These are phyloP conservation scores for Hippophae tibetana DNA, from an alignment of 306 rosid species.

Conservation along the genomic window DNA sequence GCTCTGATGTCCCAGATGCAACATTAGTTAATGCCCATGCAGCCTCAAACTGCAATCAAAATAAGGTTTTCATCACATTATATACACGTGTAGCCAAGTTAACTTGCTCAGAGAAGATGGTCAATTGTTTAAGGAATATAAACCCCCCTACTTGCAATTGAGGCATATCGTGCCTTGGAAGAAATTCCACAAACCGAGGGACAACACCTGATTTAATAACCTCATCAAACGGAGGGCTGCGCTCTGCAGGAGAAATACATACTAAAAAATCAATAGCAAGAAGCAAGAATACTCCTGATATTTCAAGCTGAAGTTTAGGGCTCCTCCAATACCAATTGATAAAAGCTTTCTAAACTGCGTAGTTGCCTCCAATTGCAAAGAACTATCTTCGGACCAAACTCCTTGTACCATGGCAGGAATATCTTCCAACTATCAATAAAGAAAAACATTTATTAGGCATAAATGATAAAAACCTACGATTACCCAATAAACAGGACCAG, in stretches of 20 bases:
- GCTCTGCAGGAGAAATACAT: constrained; percentile 20
- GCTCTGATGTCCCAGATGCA: constrained; percentile 56
- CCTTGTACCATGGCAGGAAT: constrained; percentile 50
- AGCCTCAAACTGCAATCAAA: constrained; percentile 53
- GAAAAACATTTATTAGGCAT: constrained; percentile 3
- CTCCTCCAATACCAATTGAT: constrained; percentile 37
- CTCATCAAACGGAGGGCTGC: constrained; percentile 60
- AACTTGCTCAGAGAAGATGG: neutral
- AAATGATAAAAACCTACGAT: too few relatives aligned
- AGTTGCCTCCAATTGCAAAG: constrained; percentile 53
- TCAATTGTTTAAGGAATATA: neutral
- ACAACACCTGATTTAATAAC: constrained; percentile 43
- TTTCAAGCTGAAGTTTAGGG: neutral
- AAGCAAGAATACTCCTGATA: neutral
- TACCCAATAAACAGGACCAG: neutral
- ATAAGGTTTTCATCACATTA: neutral
- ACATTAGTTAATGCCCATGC: constrained; percentile 64
- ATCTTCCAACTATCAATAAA: constrained; percentile 37
- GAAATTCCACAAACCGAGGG: constrained; percentile 58
- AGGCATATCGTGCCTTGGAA: constrained; percentile 39
- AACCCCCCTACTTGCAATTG: constrained; percentile 32
- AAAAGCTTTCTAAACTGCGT: constrained; percentile 47
- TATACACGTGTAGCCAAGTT: neutral
- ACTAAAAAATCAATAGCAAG: neutral
- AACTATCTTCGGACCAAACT: constrained; percentile 43